A percentile compares a stretch with the other conserved stretches of the same genome.
Evolutionary conservation across 2,329 filamentous ascomycete genomes (phyloP).

Genomic region (Basipetospora sp.): DNA sequence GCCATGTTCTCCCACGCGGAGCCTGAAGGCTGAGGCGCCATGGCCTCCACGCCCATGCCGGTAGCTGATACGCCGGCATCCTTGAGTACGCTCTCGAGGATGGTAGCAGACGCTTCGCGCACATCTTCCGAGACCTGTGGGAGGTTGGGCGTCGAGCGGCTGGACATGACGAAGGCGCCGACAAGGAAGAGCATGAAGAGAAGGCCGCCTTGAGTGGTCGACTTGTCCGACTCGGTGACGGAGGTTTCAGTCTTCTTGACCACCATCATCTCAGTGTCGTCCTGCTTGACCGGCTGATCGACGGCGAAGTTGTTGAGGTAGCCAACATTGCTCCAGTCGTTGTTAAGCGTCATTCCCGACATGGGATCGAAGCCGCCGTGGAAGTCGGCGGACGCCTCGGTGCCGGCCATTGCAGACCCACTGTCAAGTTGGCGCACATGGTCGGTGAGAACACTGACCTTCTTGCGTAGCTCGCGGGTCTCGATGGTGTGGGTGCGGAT

Average conservation of each 20-base stretch:
- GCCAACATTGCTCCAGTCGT: slow-evolving; percentile 67
- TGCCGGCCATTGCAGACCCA: slow-evolving; percentile 28
- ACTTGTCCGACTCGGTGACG: slow-evolving; percentile 40
- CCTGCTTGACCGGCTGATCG: slow-evolving; percentile 46
- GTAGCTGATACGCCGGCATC: slow-evolving; percentile 47
- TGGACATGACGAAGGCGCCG: slow-evolving; percentile 88
- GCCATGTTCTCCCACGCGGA: slow-evolving; percentile 14
- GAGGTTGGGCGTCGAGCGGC: slow-evolving; percentile 56
- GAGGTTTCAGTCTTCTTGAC: slow-evolving; percentile 32
- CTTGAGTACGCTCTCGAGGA: slow-evolving; percentile 70
- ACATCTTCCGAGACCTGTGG: slow-evolving; percentile 69
- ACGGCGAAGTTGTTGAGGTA: slow-evolving; percentile 55
- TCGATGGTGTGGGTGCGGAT: slow-evolving; percentile 79
- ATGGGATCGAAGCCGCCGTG: slow-evolving; percentile 60
- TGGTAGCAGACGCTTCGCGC: slow-evolving; percentile 59
- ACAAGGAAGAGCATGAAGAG: slow-evolving; percentile 93
- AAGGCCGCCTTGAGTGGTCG: slow-evolving; percentile 62
- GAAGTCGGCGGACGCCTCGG: slow-evolving; percentile 24
- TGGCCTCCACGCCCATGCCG: slow-evolving; percentile 6
- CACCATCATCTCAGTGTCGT: slow-evolving; percentile 31
- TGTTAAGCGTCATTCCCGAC: slow-evolving; percentile 68
- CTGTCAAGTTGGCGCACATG: slow-evolving; percentile 58
- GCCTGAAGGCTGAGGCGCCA: slow-evolving; percentile 6
- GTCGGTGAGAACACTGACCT: slow-evolving; percentile 67
- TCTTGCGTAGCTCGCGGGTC: slow-evolving; percentile 81